Base-by-base conservation (phyloP, 257 asterid genomes). In the Rubia yunnanensis region DNA sequence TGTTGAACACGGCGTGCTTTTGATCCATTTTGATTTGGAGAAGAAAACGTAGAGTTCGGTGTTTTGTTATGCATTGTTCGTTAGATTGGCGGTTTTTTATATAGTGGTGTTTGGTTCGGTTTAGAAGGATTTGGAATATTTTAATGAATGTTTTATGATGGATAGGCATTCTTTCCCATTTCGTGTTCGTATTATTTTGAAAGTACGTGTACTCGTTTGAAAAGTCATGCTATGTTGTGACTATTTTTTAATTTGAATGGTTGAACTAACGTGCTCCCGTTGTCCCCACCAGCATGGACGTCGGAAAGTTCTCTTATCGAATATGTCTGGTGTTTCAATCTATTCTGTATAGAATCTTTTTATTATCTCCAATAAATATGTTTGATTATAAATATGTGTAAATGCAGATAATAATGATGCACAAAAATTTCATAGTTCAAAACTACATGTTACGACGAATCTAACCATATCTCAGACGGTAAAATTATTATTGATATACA, bases 1-100 rank as follows among this genome's bases (percentile, higher is more conserved):
- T 80, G 63, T 28, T 74, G 35, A 76, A 69, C 14, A 59, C 70
- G 0, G 75, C 10, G 27, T 73, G 67, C 0, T 27, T 27, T 36
- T 44, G 52, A 44, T 72, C 76, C 76, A 59, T 72, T 35, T 53
- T 53, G 13, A 38, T 15, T 6, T 26, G 17, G 26, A 1, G 15
- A 5, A 65, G 38, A 8, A 48, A 48, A 4, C 9, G 17, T 0
- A 30, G 22, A 53, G 30, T 5, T 22, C 2, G 15, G 15, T 20
- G 22, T n/a, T 44, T 44, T 52, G 0, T 0, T 3, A 2, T 50
- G 7, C 24, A n/a, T 13, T 11, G 65, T 26, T 55, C 68, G 0
- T 48, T 27, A 17, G 28, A 14, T 30, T 48, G 50, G 26, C 28
- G 58, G 62, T 38, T 5, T 50, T 61, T 70, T 70, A 60, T 70